Percentiles rank a stretch among this genome's conserved stretches.
Evolutionary conservation across 768 basidiomycete genomes (phyloP).

Genomic region (Thelephora aurantiotincta): DNA sequence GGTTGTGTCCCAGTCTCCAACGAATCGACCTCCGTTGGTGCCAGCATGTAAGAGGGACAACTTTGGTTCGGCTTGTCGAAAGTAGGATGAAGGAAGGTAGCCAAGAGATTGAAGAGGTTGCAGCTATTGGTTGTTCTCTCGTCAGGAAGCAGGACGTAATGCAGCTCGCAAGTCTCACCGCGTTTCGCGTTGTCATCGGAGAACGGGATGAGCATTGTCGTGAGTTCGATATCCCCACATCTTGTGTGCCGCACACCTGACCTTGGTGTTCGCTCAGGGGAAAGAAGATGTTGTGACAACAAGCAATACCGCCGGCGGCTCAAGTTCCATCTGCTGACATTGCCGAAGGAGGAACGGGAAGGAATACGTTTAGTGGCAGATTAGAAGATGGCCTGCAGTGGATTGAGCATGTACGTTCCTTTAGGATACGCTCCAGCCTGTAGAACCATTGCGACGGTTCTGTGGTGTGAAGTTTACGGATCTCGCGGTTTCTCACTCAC

Average conservation of each 20-base stretch:
- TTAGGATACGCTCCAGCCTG: too few species aligned
- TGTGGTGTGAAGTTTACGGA: too few species aligned
- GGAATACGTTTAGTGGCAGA: conserved; percentile 11
- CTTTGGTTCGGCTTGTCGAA: conserved; percentile 34
- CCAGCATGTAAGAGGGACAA: conserved; percentile 33
- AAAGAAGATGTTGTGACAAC: conserved; percentile 38
- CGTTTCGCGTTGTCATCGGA: conserved; percentile 31
- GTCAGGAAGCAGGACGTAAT: conserved; percentile 41
- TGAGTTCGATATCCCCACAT: conserved; percentile 18
- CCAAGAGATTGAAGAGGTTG: conserved; percentile 27
- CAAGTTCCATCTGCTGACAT: conserved; percentile 20
- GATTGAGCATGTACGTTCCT: too few species aligned
- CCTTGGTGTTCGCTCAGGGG: conserved; percentile 18
- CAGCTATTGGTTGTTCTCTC: conserved; percentile 42
- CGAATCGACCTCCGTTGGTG: conserved; percentile 48
- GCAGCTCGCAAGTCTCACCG: conserved; percentile 29
- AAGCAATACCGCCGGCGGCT: conserved; percentile 39
- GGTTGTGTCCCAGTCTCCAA: conserved; percentile 31
- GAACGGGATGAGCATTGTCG: conserved; percentile 36
- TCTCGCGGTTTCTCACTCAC: too few species aligned
- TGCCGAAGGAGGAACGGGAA: conserved; percentile 7
- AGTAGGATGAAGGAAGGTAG: conserved; percentile 17
- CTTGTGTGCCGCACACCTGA: conserved; percentile 3
- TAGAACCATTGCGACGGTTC: too few species aligned
- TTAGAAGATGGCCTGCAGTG: background rate